phyloP scores from a whole-genome alignment of 2,329 filamentous ascomycete genomes.

The Fonsecaea pedrosoi region DNA sequence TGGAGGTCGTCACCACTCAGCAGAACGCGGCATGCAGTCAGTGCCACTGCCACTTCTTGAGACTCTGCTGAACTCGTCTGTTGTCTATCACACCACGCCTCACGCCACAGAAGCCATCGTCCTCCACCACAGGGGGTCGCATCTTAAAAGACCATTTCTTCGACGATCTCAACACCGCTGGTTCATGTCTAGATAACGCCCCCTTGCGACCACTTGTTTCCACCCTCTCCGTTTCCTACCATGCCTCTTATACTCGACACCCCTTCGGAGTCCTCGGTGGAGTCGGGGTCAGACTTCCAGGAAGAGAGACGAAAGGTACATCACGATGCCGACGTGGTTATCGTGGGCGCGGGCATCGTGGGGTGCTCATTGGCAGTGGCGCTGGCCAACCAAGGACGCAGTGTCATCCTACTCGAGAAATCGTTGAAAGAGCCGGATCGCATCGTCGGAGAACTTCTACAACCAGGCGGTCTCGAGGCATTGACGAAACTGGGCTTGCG shows the following conservation, averaged over 20 bases:
- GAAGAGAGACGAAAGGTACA: slow-evolving; percentile 60
- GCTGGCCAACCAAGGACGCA: slow-evolving; percentile 85
- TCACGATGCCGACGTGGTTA: slow-evolving; percentile 79
- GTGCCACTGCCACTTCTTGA: background rate
- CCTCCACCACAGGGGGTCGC: background rate
- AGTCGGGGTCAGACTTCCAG: slow-evolving; percentile 31
- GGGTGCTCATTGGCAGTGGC: slow-evolving; percentile 86
- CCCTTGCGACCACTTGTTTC: background rate
- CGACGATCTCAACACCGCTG: slow-evolving; percentile 9
- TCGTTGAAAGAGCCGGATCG: slow-evolving; percentile 91
- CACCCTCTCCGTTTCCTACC: background rate
- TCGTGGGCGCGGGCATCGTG: slow-evolving; percentile 89
- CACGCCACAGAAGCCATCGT: slow-evolving; percentile 28
- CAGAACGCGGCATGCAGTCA: background rate
- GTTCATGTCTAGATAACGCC: slow-evolving; percentile 20
- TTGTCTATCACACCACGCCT: slow-evolving; percentile 65
- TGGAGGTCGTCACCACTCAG: slow-evolving; percentile 6
- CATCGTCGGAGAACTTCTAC: slow-evolving; percentile 93
- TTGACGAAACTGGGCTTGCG: slow-evolving; percentile 79
- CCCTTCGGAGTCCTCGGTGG: slow-evolving; percentile 39
- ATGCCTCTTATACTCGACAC: slow-evolving; percentile 42
- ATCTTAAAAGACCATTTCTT: background rate
- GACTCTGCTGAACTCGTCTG: background rate
- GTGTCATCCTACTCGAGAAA: slow-evolving; percentile 85
- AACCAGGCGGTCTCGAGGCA: slow-evolving; percentile 86